Evolutionary conservation across 176 grass and related monocot genomes (phyloP).

Genomic region (Saccharum spontaneum): DNA sequence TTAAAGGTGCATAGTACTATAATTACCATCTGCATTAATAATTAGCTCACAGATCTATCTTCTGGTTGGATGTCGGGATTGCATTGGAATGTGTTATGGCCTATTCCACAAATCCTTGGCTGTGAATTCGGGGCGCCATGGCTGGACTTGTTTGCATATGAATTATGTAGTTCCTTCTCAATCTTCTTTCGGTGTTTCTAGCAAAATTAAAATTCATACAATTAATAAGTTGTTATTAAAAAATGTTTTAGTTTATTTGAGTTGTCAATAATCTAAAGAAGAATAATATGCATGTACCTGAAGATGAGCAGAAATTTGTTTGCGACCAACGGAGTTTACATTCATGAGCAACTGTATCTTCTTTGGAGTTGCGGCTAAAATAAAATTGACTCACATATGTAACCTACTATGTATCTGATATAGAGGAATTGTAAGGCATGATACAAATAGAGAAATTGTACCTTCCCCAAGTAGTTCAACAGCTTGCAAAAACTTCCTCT

Average conservation of each 20-base stretch:
- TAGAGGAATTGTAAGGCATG: too few species aligned
- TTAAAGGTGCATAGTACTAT: not conserved
- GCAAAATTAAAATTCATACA: not conserved
- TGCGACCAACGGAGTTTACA: not conserved
- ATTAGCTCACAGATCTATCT: constrained; percentile 7
- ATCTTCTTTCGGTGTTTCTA: constrained; percentile 33
- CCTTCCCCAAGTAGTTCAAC: too few species aligned
- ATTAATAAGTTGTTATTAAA: not conserved
- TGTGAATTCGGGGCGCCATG: not conserved
- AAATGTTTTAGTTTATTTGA: not conserved
- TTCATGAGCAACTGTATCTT: constrained; percentile 32
- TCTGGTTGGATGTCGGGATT: not conserved
- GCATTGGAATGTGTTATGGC: not conserved
- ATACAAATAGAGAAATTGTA: too few species aligned
- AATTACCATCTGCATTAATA: not conserved
- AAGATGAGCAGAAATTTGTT: constrained; percentile 38
- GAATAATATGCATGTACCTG: constrained; percentile 3
- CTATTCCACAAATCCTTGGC: not conserved
- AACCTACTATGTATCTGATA: not conserved
- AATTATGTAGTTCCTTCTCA: not conserved
- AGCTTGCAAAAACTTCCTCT: too few species aligned
- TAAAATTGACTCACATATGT: not conserved
- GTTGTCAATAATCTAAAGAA: not conserved
- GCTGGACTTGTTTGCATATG: not conserved
- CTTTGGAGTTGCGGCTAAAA: constrained; percentile 25